phyloP scores from a whole-genome alignment of 805 yeast species.

The Candida cerambycidarum region DNA sequence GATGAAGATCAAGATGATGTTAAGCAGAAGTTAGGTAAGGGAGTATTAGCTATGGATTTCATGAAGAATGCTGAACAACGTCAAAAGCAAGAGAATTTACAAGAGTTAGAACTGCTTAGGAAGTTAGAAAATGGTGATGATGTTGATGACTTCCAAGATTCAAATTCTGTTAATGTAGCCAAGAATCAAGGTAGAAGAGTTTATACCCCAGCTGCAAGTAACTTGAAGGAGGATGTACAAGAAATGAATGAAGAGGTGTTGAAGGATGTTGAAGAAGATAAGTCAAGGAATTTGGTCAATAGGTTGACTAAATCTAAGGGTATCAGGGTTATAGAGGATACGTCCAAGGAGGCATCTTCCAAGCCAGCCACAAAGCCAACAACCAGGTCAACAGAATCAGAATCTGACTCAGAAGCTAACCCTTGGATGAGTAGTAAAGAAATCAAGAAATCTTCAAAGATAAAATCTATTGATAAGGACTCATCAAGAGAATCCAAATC shows the following conservation, averaged over 20 bases:
- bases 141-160: conserved; percentile 38
- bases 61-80: conserved; percentile 87
- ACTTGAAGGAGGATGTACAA: conserved; percentile 37
- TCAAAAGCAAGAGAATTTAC: conserved; percentile 57
- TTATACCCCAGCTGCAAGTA: conserved; percentile 63
- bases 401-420: conserved; percentile 18
- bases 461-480: conserved; percentile 31
- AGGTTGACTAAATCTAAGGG: conserved; percentile 29
- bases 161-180: conserved; percentile 46
- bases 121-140: conserved; percentile 43
- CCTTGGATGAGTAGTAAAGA: conserved; percentile 37
- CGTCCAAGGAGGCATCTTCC: not conserved
- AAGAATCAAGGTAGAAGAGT: conserved; percentile 78
- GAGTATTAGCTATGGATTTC: conserved; percentile 91
- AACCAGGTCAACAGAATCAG: conserved; percentile 11
- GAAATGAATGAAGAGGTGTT: conserved; percentile 33
- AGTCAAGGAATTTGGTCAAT: conserved; percentile 44
- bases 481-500: conserved; percentile 40
- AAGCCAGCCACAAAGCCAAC: conserved; percentile 11
- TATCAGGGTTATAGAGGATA: conserved; percentile 1
- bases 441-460: conserved; percentile 31
- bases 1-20: conserved; percentile 38
- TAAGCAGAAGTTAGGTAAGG: conserved; percentile 66
- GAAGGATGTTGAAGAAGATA: conserved; percentile 52
- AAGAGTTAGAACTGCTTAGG: conserved; percentile 51